Base-by-base conservation (phyloP, 371 early-diverging fungal genomes). In the Mortierella sp. region DNA sequence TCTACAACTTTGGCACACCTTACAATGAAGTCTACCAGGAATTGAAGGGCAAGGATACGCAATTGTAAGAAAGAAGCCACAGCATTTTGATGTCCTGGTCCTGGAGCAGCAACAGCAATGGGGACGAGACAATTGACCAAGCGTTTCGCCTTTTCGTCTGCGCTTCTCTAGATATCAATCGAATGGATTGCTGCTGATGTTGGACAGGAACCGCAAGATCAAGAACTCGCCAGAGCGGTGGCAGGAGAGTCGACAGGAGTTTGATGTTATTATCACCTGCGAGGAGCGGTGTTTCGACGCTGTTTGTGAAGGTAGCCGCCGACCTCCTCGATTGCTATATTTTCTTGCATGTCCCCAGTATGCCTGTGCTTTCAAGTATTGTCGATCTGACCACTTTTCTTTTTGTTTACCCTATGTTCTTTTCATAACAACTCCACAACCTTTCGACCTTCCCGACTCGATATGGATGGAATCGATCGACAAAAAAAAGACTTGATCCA, bases 201-300 rank as follows among this genome's bases (percentile, higher is more conserved):
- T 98, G 55, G 97, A 98, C 80, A 92, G 99, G 48, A 99, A 99
- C 81, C 90, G 96, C 46, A 93, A 91, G 73, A 96, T 98, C 72
- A 99, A 99, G 82, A 82, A 82, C 44, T 97, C 98, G 3, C 98
- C 99, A 2, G 97, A 98, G 87, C 91, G 94, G 48, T 96, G 93
- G 77, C 97, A 97, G 72, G 96, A 97, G 72, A 92, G 91, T 24
- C 78, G 88, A 14, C 92, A 93, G 46, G 87, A 90, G n/a, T 98
- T 93, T 87, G 99, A 99, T 88, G 94, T 99, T 0, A 95, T 99
- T 48, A 95, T 99, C 69, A 98, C 98, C 5, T 98, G 99, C 79
- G 99, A 99, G 89, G 99, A 99, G 84, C 92, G 98, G 43, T 97
- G 97, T 72, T 99, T 96, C 86, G 98, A 98, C 83, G 93, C 97